Evolutionary conservation across 441 rosid species (phyloP).

Genomic region (Eugenia klotzschiana): DNA sequence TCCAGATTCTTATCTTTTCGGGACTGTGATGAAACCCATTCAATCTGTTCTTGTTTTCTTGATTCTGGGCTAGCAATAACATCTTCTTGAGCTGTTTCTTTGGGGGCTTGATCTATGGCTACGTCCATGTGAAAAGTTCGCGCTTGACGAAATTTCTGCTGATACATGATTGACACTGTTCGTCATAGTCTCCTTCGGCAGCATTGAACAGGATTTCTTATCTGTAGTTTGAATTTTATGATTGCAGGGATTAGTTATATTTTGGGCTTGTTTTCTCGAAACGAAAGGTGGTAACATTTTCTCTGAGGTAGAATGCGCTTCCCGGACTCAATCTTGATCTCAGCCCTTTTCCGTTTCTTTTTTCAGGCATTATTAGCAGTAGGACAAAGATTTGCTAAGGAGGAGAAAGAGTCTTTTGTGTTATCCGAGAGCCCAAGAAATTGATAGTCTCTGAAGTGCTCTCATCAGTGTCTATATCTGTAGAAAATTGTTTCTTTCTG

Average conservation of each 20-base stretch:
- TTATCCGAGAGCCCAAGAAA: neutral
- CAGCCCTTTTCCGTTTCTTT: neutral
- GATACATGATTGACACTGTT: neutral
- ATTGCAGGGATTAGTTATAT: neutral
- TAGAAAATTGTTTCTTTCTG: neutral
- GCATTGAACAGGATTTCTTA: neutral
- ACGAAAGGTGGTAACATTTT: neutral
- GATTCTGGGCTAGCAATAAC: neutral
- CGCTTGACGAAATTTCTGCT: neutral
- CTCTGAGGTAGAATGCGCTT: neutral
- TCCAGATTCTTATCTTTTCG: slow-evolving; percentile 8
- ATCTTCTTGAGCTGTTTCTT: neutral
- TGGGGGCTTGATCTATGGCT: neutral
- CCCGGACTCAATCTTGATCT: neutral
- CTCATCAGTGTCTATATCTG: neutral
- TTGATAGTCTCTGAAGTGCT: neutral
- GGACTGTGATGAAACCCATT: neutral
- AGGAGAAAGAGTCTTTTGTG: neutral
- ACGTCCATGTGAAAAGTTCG: neutral
- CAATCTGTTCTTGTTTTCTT: neutral
- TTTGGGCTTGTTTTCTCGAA: neutral
- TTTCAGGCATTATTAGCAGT: neutral
- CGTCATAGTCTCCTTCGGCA: neutral
- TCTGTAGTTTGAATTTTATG: neutral
- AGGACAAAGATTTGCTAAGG: neutral